Evolutionary conservation across 441 rosid species (phyloP).

Genomic region (Erysimum cheiri): DNA sequence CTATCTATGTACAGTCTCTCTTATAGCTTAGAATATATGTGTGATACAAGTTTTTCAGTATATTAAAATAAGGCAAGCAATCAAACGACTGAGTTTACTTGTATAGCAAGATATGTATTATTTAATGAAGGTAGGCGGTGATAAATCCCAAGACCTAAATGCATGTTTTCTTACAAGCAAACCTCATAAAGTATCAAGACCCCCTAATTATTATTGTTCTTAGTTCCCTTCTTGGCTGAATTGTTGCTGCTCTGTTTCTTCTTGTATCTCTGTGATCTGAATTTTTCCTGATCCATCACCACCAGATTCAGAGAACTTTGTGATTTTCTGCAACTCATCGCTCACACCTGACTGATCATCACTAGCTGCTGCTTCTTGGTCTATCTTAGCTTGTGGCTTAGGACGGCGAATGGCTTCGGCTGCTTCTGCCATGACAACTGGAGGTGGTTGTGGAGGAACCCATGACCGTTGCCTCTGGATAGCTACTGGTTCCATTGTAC

Average conservation of each 20-base stretch:
- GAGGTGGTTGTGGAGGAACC: constrained; percentile 97
- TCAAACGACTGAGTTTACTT: constrained; percentile 32
- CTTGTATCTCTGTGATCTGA: constrained; percentile 59
- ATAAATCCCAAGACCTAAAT: constrained; percentile 30
- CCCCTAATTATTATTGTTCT: background rate
- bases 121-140: constrained; percentile 28
- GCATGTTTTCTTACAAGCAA: constrained; percentile 31
- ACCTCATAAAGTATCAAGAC: constrained; percentile 24
- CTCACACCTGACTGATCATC: constrained; percentile 52
- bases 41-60: constrained; percentile 18
- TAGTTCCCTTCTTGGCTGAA: constrained; percentile 44
- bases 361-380: constrained; percentile 53
- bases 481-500: constrained; percentile 52
- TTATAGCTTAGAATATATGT: constrained; percentile 32
- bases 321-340: constrained; percentile 73
- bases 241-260: constrained; percentile 52
- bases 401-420: constrained; percentile 92
- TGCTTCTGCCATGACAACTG: constrained; percentile 89
- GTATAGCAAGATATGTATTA: constrained; percentile 33
- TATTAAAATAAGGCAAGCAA: constrained; percentile 30
- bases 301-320: constrained; percentile 74
- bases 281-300: constrained; percentile 46
- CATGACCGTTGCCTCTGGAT: constrained; percentile 55
- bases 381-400: constrained; percentile 60
- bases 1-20: constrained; percentile 39